Percentiles rank a stretch among this genome's conserved stretches.
Evolutionary conservation across 1,284 basidiomycete genomes (phyloP).

Genomic region (Phylloboletellus chloephorus): DNA sequence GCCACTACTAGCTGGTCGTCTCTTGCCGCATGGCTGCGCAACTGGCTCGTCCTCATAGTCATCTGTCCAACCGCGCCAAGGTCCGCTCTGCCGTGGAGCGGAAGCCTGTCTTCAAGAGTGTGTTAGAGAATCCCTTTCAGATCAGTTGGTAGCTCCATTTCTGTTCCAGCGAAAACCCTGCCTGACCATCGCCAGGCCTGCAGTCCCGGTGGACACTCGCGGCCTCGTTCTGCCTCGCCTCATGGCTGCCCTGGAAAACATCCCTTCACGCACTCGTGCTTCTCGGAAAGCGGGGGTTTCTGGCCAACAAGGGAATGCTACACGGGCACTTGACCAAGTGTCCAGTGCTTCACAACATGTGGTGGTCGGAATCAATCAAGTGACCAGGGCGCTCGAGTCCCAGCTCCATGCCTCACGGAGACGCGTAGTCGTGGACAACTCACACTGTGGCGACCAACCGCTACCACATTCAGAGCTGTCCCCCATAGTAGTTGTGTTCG

Average conservation of each 20-base stretch:
- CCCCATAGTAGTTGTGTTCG: conserved; percentile 49
- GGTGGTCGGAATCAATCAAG: conserved; percentile 72
- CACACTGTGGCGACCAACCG: conserved; percentile 19
- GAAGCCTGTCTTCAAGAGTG: conserved; percentile 61
- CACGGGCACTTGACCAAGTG: conserved; percentile 4
- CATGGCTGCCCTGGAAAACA: conserved; percentile 39
- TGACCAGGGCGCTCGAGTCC: conserved; percentile 69
- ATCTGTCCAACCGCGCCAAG: conserved; percentile 57
- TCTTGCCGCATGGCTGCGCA: conserved; percentile 46
- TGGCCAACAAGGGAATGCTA: not conserved
- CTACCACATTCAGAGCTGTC: conserved; percentile 5
- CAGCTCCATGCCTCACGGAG: conserved; percentile 42
- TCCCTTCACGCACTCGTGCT: conserved; percentile 11
- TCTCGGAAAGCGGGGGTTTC: conserved; percentile 5
- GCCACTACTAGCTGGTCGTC: not conserved
- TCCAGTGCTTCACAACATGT: conserved; percentile 37
- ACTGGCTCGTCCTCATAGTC: conserved; percentile 45
- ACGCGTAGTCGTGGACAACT: conserved; percentile 15
- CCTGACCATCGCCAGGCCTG: conserved; percentile 49
- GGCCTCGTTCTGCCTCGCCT: conserved; percentile 50
- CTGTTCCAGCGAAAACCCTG: not conserved
- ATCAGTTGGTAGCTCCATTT: conserved; percentile 52
- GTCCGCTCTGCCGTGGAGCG: conserved; percentile 37
- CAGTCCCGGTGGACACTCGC: conserved; percentile 57
- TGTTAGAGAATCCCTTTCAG: conserved; percentile 66